Base-by-base conservation (phyloP, 768 basidiomycete species). In the Stropharia rugosoannulata region DNA sequence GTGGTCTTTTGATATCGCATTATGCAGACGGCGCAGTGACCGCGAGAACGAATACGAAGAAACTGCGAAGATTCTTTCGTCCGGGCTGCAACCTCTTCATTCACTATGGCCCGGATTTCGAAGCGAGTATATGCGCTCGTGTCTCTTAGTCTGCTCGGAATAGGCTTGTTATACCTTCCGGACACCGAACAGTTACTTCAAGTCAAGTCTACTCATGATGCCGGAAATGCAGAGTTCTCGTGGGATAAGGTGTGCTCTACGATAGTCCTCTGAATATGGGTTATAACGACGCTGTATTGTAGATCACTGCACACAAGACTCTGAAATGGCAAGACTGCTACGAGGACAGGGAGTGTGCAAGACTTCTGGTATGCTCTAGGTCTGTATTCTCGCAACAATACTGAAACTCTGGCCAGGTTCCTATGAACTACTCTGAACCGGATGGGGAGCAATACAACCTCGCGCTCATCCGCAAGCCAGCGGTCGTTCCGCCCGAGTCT, bases 391-490 rank as follows among this genome's bases (percentile, higher is more conserved):
- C 8, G 16, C 15, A 32, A 5, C 32, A 15, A 19, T 8, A n/a
- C 44, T 16, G 35, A 11, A 36, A 39, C 32, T 18, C 19, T 22
- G 16, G 3, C 1, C 32, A 81, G 79, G 78, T 80, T 12, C 79
- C 79, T 18, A 61, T 80, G 32, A 72, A 80, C 56, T 75, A 82
- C 48, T 73, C 73, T 1, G 67, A 76, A 5, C 73, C 76, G 2
- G 39, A 62, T 13, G 74, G 73, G 8, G 66, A 59, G n/a, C 67
- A 69, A 49, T 78, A 75, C 1, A 63, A 65, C 19, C 75, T 81
- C 25, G 80, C 79, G 0, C 54, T 81, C 8, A 70, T 73, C 15
- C 71, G 77, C n/a, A 66, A 72, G 32, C 75, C 75, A 2, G 71
- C 79, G 9, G 53, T 67, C 1, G 53, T 75, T 0, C 59, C 66